These are phyloP conservation scores for Magnolia changhungtana DNA, from an alignment of 164 flowering plant species.

Conservation along the genomic window DNA sequence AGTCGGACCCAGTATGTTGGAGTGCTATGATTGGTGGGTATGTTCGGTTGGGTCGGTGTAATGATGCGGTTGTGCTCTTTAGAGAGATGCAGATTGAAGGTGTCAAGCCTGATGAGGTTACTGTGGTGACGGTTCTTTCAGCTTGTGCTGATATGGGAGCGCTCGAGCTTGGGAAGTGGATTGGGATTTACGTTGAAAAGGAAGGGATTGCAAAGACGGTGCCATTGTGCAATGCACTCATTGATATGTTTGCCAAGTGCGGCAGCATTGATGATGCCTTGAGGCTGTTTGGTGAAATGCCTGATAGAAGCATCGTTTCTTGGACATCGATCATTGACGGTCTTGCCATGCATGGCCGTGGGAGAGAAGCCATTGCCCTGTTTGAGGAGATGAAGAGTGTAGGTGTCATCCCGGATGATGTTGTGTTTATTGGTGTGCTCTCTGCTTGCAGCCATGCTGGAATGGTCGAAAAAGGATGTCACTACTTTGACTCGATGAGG, in stretches of 20 bases:
- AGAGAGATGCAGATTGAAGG: slow-evolving; percentile 15
- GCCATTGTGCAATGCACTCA: slow-evolving; percentile 15
- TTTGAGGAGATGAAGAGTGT: slow-evolving; percentile 16
- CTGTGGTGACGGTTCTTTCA: slow-evolving; percentile 14
- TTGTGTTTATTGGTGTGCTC: slow-evolving; percentile 18
- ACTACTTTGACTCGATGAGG: slow-evolving; percentile 12
- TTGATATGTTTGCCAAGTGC: slow-evolving; percentile 23
- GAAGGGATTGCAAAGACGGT: slow-evolving; percentile 6
- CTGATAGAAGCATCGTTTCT: slow-evolving; percentile 12
- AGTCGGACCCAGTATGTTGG: slow-evolving; percentile 15
- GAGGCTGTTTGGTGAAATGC: slow-evolving; percentile 14
- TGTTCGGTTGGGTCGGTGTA: slow-evolving; percentile 10
- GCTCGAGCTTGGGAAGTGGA: slow-evolving; percentile 18
- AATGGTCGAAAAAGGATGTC: slow-evolving; percentile 16
- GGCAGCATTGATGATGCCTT: slow-evolving; percentile 17
- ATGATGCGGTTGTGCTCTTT: slow-evolving; percentile 13
- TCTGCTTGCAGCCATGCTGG: slow-evolving; percentile 24
- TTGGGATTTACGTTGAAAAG: slow-evolving; percentile 16
- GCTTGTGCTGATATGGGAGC: slow-evolving; percentile 22
- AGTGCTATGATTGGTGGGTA: slow-evolving; percentile 22
- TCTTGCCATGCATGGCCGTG: slow-evolving; percentile 18
- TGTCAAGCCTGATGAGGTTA: slow-evolving; percentile 17
- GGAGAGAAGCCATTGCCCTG: slow-evolving; percentile 10
- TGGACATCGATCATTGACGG: slow-evolving; percentile 21
- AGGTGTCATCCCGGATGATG: slow-evolving; percentile 16